These are phyloP conservation scores for Aspergillus bertholletiae DNA, from an alignment of 495 filamentous ascomycete genomes.

Conservation along the genomic window DNA sequence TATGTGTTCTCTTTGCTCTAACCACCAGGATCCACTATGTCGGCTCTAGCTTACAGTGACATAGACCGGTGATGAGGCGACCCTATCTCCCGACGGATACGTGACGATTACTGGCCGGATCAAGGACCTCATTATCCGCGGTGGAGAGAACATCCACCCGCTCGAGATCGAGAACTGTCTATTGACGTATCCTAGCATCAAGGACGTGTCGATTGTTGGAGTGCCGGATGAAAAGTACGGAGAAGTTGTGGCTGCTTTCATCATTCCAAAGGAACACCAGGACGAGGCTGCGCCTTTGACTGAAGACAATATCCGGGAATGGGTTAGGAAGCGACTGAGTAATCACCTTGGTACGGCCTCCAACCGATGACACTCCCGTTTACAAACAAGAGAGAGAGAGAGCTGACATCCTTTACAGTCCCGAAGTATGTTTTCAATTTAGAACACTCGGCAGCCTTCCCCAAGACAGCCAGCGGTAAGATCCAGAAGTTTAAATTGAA, in stretches of 20 bases:
- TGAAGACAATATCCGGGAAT: conserved; percentile 57
- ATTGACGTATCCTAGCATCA: conserved; percentile 62
- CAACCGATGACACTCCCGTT: background rate
- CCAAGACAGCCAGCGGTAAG: conserved; percentile 95
- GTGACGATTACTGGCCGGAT: conserved; percentile 72
- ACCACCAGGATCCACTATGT: background rate
- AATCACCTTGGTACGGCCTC: conserved; percentile 61
- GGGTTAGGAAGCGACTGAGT: conserved; percentile 70
- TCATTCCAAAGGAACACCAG: conserved; percentile 46
- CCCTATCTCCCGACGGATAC: conserved; percentile 68
- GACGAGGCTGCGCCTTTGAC: conserved; percentile 13
- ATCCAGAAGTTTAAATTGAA: conserved; percentile 92
- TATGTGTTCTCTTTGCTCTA: conserved; percentile 25
- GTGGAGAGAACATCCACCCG: conserved; percentile 95
- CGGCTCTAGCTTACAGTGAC: conserved; percentile 9
- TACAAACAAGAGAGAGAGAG: too few species aligned
- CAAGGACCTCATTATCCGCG: conserved; percentile 91
- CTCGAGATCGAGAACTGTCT: conserved; percentile 91
- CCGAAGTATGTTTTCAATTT: conserved; percentile 90
- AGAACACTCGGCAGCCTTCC: conserved; percentile 54
- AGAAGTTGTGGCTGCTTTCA: conserved; percentile 82
- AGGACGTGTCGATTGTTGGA: conserved; percentile 78
- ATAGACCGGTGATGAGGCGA: conserved; percentile 85
- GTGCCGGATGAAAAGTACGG: conserved; percentile 81
- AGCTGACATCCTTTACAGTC: too few species aligned